Conservation (phyloP, 192 early-diverging fungal species). For the Martensiomyces pterosporus region DNA sequence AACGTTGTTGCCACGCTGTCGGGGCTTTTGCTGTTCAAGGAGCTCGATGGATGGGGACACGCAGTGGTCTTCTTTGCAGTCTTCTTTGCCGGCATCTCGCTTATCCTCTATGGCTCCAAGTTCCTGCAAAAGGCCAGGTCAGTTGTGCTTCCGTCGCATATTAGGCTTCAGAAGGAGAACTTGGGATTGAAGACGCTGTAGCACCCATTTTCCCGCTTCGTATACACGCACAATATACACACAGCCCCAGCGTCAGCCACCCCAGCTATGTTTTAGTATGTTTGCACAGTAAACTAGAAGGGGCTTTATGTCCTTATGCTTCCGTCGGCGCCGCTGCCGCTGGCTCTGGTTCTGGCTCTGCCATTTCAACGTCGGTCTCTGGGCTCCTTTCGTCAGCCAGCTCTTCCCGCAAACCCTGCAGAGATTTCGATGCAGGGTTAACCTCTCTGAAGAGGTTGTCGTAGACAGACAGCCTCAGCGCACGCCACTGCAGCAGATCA, state of each 20-base stretch:
- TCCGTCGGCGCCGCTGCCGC: too few species aligned
- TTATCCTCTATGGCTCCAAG: constrained; percentile 39
- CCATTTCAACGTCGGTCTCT: too few species aligned
- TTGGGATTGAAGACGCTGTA: constrained; percentile 26
- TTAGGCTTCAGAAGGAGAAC: constrained; percentile 38
- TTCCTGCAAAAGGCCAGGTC: constrained; percentile 34
- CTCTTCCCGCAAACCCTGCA: too few species aligned
- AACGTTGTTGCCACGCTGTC: constrained; percentile 44
- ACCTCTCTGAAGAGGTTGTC: constrained; percentile 37
- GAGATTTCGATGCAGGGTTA: constrained; percentile 28
- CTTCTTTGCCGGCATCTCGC: constrained; percentile 26
- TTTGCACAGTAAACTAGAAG: too few species aligned
- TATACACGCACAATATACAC: too few species aligned
- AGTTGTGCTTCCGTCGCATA: constrained; percentile 42
- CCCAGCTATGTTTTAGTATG: too few species aligned
- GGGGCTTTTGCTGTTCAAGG: constrained; percentile 39
- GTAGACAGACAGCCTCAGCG: constrained; percentile 28
- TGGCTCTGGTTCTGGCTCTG: too few species aligned
- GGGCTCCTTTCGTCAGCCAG: too few species aligned
- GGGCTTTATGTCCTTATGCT: too few species aligned
- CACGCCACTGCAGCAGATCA: constrained; percentile 45
- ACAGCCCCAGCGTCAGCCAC: too few species aligned
- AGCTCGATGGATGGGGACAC: constrained; percentile 37
- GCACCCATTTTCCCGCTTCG: too few species aligned
- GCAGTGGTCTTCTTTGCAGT: constrained; percentile 24